A percentile compares a stretch with the other conserved stretches of the same genome.
These are phyloP conservation scores for Monosporascus sp. DNA, from an alignment of 2,329 filamentous ascomycete species.

Conservation along the genomic window DNA sequence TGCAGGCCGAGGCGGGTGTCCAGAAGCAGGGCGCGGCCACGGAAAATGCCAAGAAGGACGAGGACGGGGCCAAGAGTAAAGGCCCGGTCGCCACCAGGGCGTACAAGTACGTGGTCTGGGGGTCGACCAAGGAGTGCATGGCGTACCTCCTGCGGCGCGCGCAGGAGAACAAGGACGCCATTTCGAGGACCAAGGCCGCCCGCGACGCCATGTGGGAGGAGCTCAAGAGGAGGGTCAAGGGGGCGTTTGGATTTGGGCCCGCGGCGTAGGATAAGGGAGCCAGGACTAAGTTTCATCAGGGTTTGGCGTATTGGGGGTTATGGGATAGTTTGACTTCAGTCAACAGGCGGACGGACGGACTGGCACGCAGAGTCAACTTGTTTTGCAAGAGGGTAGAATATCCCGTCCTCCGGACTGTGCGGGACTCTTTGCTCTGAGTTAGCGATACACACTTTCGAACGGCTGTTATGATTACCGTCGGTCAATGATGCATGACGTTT, in stretches of 20 bases:
- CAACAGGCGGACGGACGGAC: no score
- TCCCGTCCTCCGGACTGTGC: no score
- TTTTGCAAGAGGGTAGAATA: no score
- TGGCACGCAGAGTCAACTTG: no score
- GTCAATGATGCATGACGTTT: no score
- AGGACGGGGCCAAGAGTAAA: conserved; percentile 5
- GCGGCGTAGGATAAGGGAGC: neutral
- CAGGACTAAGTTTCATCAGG: no score
- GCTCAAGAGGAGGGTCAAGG: conserved; percentile 50
- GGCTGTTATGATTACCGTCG: no score
- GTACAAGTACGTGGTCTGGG: conserved; percentile 68
- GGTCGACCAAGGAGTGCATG: conserved; percentile 73
- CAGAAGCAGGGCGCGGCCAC: neutral
- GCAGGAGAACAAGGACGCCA: conserved; percentile 69
- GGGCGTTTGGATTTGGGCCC: conserved; percentile 26
- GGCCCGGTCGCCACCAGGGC: conserved; percentile 28
- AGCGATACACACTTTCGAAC: no score
- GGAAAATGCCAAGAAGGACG: conserved; percentile 4
- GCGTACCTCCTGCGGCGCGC: conserved; percentile 73
- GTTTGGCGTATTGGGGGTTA: no score
- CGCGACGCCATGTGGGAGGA: conserved; percentile 60
- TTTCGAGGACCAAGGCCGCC: conserved; percentile 56
- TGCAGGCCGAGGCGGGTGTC: neutral
- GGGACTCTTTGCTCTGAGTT: no score
- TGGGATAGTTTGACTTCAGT: no score